Evolutionary conservation across 1,284 basidiomycete genomes (phyloP), one percentile per base, ranked within the genome.

Genomic region (Ganoderma leucocontextum): DNA sequence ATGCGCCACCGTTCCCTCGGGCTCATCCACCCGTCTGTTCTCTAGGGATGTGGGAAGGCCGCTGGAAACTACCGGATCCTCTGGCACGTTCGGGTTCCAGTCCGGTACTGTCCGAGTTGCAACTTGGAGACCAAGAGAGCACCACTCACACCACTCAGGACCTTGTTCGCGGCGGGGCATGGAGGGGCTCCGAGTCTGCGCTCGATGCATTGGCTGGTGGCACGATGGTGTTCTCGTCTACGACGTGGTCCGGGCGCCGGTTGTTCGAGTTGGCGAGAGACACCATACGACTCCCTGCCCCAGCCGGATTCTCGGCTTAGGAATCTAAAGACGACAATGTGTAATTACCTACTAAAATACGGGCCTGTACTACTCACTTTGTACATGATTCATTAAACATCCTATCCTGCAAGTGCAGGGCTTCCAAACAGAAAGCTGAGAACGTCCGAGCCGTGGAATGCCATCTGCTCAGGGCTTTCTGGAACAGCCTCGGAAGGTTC

Each of bases 401-500:
- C 35, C 29, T 17, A 19, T 53, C 3, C 44, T 47, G 8, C 44
- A 22, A 47, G 44, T 8, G 44, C 44, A 25, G n/a, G 12, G n/a
- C 35, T 59, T 59, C 57, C 57, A 38, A 25, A 59, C n/a, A 39
- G 57, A 59, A 59, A 22, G 44, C n/a, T 9, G n/a, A 47, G 44
- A 47, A 47, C 8, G 9, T 9, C 22, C 44, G 44, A 47, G 44
- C n/a, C 9, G 44, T 47, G 35, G 57, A 59, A 59, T 6, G 7
- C 55, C 33, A 36, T 33, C 55, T 57, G 55, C 55, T 19, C 55
- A 19, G 25, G 22, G 12, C 19, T 22, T 36, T 59, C 57, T 41
- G 38, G 57, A 59, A 59, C 9, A n/a, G 12, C 8, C n/a, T n/a
- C n/a, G 38, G 38, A 22, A 36, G 36, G 57, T 36, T 36, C 36